Conservation (phyloP, 768 basidiomycete genomes). For the Coprinellus aureogranulatus region DNA sequence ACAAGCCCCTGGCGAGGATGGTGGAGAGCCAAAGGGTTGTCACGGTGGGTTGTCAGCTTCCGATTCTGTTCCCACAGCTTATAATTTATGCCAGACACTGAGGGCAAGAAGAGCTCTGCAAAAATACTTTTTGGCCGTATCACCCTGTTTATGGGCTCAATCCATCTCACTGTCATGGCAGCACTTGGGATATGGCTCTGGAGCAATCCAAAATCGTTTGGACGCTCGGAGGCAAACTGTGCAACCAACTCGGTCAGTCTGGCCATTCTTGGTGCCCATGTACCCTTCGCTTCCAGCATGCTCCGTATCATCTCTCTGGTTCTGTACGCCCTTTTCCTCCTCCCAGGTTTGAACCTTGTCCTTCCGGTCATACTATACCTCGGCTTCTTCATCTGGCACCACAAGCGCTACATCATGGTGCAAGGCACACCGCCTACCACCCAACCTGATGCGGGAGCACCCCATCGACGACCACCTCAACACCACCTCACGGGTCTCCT, state of each 20-base stretch:
- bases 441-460: not conserved
- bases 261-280: not conserved
- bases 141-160: slow-evolving; percentile 1
- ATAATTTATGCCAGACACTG: too few species aligned
- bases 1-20: too few species aligned
- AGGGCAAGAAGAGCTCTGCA: too few species aligned
- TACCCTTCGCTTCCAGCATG: not conserved
- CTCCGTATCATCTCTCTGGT: slow-evolving; percentile 1
- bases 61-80: too few species aligned
- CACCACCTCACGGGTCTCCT: too few species aligned
- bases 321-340: not conserved
- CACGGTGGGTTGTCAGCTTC: too few species aligned
- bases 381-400: not conserved
- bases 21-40: too few species aligned
- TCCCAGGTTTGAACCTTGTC: slow-evolving; percentile 3
- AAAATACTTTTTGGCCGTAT: not conserved
- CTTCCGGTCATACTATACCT: not conserved
- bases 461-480: not conserved
- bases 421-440: too few species aligned
- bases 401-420: not conserved
- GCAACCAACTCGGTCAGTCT: not conserved
- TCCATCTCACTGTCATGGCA: slow-evolving; percentile 11
- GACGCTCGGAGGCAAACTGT: not conserved
- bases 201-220: slow-evolving; percentile 2
- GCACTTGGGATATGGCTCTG: slow-evolving; percentile 13